phyloP scores from a whole-genome alignment of 1,284 basidiomycete genomes.

The Paramarasmius palmivorus region DNA sequence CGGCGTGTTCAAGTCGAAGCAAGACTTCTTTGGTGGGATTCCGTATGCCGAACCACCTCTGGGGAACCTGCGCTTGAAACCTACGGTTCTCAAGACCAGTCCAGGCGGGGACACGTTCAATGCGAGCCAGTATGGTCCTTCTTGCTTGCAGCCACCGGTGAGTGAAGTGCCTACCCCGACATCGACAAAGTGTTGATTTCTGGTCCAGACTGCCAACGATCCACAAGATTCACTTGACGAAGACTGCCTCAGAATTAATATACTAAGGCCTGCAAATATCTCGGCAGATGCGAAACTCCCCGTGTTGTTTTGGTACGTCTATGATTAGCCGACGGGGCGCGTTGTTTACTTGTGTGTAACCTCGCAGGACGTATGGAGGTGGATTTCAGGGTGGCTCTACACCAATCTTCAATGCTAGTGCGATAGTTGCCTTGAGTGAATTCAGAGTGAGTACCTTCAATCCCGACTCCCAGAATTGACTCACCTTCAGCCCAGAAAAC shows the following conservation, averaged over 20 bases:
- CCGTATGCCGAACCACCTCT: conserved; percentile 38
- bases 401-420: too few species aligned
- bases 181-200: too few species aligned
- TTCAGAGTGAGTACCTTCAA: too few species aligned
- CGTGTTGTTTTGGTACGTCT: too few species aligned
- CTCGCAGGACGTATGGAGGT: too few species aligned
- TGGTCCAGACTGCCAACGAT: conserved; percentile 11
- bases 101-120: conserved; percentile 30
- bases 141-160: conserved; percentile 9
- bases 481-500: conserved; percentile 36
- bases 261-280: too few species aligned
- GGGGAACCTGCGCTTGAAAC: conserved; percentile 32
- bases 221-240: conserved; percentile 18
- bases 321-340: background rate
- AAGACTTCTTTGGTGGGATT: conserved; percentile 42
- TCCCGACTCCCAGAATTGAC: too few species aligned
- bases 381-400: too few species aligned
- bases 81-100: conserved; percentile 32
- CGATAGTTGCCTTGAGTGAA: too few species aligned
- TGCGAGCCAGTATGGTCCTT: conserved; percentile 25
- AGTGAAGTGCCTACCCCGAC: too few species aligned
- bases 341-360: background rate
- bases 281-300: background rate
- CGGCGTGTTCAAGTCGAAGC: conserved; percentile 11
- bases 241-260: too few species aligned